Evolutionary conservation across 305 asterid species (phyloP), one percentile per base, ranked within the genome.

Genomic region (Solanum chacoense): DNA sequence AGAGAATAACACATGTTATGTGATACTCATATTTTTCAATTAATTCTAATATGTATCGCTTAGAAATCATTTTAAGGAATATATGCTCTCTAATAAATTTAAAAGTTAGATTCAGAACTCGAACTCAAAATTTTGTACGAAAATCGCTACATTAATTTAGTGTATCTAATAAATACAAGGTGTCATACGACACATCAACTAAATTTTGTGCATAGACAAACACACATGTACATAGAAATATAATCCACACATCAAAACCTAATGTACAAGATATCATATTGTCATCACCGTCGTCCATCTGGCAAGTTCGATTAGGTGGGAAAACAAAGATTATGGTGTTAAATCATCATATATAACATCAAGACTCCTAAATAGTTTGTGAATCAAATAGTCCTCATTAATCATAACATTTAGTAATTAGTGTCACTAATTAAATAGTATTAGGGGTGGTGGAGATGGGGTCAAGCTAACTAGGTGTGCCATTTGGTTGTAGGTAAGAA

Each of bases 21-120:
- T 8, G 4, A 55, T 55, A 55, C 24, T 6, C 67, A 55, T 6
- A 50, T 50, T 55, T 42, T 55, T 55, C 24, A 55, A 55, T 18
- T 55, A 18, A 18, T 55, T 55, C 24, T 55, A 55, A 0, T 50
- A 55, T 55, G 24, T 55, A 6, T 18, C 4, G 1, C 67, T 55
- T 18, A 50, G 0, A 50, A 50, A 6, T 12, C 0, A 1, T 36
- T 45, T 50, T 6, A 55, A 55, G 10, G 13, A n/a, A 9, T 65
- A 65, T 0, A 9, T 1, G 6, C 1, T n/a, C 29, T 4, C 3
- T n/a, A 65, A 65, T 10, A n/a, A 65, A 65, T 1, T 1, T 0
- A 67, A 69, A 69, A 69, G 0, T 5, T 12, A 11, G 0, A 1
- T 6, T 26, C 2, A 13, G 0, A 28, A 12, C 11, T 28, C 0